Evolutionary conservation across 2,329 filamentous ascomycete genomes (phyloP), one percentile per base, ranked within the genome.

Genomic region (Ascochyta lentis): DNA sequence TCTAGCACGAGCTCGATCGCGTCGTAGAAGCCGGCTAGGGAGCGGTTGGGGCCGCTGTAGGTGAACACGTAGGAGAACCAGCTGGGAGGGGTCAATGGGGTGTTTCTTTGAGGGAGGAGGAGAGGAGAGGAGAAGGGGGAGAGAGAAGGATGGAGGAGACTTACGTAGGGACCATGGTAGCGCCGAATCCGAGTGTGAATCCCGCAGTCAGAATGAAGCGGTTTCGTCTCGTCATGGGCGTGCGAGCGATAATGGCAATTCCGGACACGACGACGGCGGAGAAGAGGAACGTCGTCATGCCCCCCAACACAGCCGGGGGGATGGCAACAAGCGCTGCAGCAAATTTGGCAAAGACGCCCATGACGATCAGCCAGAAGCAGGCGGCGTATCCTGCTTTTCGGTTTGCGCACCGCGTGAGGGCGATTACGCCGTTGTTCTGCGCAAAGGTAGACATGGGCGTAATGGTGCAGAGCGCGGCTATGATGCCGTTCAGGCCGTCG

Each of bases 381-480:
- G 87, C 89, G 44, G 87, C 89, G 72, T 92, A 92, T 4, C 91
- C 91, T 5, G 90, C 91, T 42, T 87, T 89, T 49, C 91, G 85
- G 73, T 92, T 94, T 1, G 91, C 91, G 72, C 90, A 94, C 15
- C 90, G 84, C 0, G 91, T 95, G 40, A 95, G 80, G 0, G 90
- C 89, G 58, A 95, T 93, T 47, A 94, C 89, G 33, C 90, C 90
- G 71, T 94, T 93, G 78, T 94, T 94, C 73, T 93, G 90, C 0
- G 90, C 90, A 64, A 93, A 93, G 0, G 87, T 89, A 1, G 86
- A 88, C 85, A 93, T 90, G 27, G 90, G 90, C 0, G 89, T 90
- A 63, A 91, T 90, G 43, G 90, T 94, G 78, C 87, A 89, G 29
- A 95, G 83, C 0, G 87, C 89, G 15, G 90, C 89, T 15, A 94